phyloP scores from a whole-genome alignment of 345 rosid genomes.

The Gossypium longicalyx region DNA sequence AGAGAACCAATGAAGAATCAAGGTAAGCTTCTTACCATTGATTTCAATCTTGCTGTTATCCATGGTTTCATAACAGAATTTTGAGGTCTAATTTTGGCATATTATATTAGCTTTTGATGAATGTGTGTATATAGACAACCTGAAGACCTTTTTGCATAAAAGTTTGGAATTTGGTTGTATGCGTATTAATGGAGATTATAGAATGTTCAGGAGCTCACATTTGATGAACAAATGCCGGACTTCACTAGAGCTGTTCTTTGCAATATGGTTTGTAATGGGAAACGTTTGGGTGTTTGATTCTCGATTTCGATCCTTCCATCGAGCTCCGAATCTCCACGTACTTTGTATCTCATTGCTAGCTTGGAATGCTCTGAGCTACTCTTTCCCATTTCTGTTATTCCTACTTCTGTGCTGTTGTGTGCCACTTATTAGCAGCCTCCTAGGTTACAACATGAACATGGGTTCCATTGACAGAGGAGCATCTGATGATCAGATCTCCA shows the following conservation, averaged over 20 bases:
- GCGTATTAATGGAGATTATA: conserved; percentile 10
- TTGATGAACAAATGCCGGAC: conserved; percentile 91
- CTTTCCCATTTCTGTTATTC: conserved; percentile 86
- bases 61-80: not conserved
- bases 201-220: conserved; percentile 51
- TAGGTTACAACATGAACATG: conserved; percentile 94
- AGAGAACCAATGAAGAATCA: conserved; percentile 60
- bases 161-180: not conserved
- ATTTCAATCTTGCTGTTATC: not conserved
- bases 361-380: conserved; percentile 89
- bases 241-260: conserved; percentile 91
- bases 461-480: conserved; percentile 78
- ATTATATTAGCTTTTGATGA: not conserved
- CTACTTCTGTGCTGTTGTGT: conserved; percentile 83
- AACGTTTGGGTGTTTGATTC: conserved; percentile 98
- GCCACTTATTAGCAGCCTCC: conserved; percentile 67
- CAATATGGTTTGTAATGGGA: conserved; percentile 99
- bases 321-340: conserved; percentile 80
- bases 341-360: conserved; percentile 87
- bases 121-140: not conserved
- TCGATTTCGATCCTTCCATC: conserved; percentile 68
- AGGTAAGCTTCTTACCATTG: conserved; percentile 44
- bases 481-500: conserved; percentile 83
- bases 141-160: not conserved
- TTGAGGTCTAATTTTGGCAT: not conserved